A percentile compares a stretch with the other conserved stretches of the same genome.
Evolutionary conservation across 495 filamentous ascomycete genomes (phyloP).

Genomic region (Podospora fimiseda): DNA sequence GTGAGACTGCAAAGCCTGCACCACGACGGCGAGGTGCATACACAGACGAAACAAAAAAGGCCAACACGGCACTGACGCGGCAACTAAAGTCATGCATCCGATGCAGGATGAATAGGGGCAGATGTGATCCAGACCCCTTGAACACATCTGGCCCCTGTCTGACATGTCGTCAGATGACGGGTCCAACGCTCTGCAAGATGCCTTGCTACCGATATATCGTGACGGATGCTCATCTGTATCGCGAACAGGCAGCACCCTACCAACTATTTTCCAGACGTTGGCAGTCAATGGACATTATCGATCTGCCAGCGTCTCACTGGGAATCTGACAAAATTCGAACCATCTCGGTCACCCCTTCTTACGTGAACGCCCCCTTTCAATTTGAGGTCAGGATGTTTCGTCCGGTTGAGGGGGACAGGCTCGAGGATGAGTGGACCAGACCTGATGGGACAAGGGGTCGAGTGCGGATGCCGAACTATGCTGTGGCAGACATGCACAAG

Average conservation of each 20-base stretch:
- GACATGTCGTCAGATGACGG: slow-evolving; percentile 20
- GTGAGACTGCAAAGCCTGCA: slow-evolving; percentile 1
- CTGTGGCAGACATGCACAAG: slow-evolving; percentile 19
- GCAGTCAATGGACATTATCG: slow-evolving; percentile 25
- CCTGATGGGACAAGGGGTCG: slow-evolving; percentile 5
- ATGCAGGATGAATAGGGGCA: slow-evolving; percentile 23
- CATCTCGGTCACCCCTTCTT: slow-evolving; percentile 15
- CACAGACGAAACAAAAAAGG: slow-evolving; percentile 19
- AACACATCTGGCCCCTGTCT: slow-evolving; percentile 17
- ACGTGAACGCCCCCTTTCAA: slow-evolving; percentile 14
- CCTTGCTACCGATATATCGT: slow-evolving; percentile 25
- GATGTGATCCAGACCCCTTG: slow-evolving; percentile 21
- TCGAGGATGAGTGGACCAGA: slow-evolving; percentile 21
- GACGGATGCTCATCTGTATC: slow-evolving; percentile 23
- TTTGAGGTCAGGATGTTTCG: slow-evolving; percentile 19
- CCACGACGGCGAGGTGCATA: slow-evolving; percentile 18
- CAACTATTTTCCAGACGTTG: slow-evolving; percentile 19
- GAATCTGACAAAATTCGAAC: slow-evolving; percentile 9
- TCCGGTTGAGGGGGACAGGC: slow-evolving; percentile 17
- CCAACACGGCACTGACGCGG: slow-evolving; percentile 20
- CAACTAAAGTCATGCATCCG: slow-evolving; percentile 26
- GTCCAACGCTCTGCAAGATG: slow-evolving; percentile 23
- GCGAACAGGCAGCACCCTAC: slow-evolving; percentile 19
- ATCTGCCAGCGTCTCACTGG: slow-evolving; percentile 20
- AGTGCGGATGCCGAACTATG: slow-evolving; percentile 15